Percentiles rank a stretch among this genome's conserved stretches.
Evolutionary conservation across 495 filamentous ascomycete genomes (phyloP).

Genomic region (Cenococcum geophilum): DNA sequence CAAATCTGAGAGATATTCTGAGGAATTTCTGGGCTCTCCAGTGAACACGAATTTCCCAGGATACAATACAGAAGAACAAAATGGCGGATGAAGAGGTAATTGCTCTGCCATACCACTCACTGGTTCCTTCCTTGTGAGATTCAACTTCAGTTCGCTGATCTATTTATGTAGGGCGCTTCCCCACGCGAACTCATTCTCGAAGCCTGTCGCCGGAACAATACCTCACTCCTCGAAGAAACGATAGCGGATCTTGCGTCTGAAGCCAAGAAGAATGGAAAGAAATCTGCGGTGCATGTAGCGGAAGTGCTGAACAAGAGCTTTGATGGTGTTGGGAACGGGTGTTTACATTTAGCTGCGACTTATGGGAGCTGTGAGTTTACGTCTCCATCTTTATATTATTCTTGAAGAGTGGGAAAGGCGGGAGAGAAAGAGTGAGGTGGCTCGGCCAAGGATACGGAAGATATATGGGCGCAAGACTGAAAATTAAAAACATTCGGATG

Average conservation of each 20-base stretch:
- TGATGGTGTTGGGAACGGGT: slow-evolving; percentile 77
- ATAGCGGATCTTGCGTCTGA: slow-evolving; percentile 42
- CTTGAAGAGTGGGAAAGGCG: too few relatives aligned
- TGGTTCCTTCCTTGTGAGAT: slow-evolving; percentile 16
- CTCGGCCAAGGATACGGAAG: neutral
- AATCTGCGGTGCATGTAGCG: slow-evolving; percentile 46
- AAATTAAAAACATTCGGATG: neutral
- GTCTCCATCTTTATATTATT: neutral
- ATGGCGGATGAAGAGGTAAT: slow-evolving; percentile 32
- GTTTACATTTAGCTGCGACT: slow-evolving; percentile 80
- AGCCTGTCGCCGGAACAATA: slow-evolving; percentile 88
- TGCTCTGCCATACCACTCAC: neutral
- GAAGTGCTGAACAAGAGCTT: slow-evolving; percentile 74
- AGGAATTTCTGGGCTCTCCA: neutral
- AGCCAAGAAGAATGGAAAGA: slow-evolving; percentile 45
- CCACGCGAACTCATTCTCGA: slow-evolving; percentile 81
- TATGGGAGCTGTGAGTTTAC: slow-evolving; percentile 72
- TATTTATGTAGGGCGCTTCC: slow-evolving; percentile 65
- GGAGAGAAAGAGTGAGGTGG: too few relatives aligned
- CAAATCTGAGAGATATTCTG: neutral
- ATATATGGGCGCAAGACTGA: neutral
- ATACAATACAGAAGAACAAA: neutral
- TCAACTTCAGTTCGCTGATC: too few relatives aligned
- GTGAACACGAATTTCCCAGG: neutral
- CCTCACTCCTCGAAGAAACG: slow-evolving; percentile 65